Percentiles rank a stretch among this genome's conserved stretches.
phyloP scores from a whole-genome alignment of 768 basidiomycete genomes.

The Multifurca ochricompacta region DNA sequence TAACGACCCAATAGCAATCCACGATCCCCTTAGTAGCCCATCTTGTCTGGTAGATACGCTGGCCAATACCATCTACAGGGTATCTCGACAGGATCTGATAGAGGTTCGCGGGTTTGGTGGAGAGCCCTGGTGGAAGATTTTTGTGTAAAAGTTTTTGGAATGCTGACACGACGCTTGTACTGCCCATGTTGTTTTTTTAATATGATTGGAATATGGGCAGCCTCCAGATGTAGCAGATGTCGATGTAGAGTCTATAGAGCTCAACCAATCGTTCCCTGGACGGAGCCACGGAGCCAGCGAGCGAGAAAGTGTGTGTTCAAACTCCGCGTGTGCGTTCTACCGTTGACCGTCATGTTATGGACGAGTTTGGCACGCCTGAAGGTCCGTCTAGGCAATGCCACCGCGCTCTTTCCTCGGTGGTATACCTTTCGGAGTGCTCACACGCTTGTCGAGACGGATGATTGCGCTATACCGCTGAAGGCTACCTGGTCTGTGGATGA shows the following conservation, averaged over 20 bases:
- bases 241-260: no score
- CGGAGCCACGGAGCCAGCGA: no score
- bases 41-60: constrained; percentile 60
- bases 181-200: constrained; percentile 16
- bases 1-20: constrained; percentile 70
- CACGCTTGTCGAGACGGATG: constrained; percentile 36
- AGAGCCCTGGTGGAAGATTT: constrained; percentile 52
- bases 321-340: constrained; percentile 6
- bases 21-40: constrained; percentile 64
- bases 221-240: no score
- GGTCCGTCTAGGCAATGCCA: background rate
- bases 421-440: background rate
- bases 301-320: constrained; percentile 4
- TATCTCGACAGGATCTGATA: constrained; percentile 66
- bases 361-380: background rate
- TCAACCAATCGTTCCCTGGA: no score
- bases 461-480: constrained; percentile 51
- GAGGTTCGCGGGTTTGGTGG: constrained; percentile 50
- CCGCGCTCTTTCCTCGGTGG: background rate
- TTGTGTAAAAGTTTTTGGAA: constrained; percentile 54
- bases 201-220: background rate
- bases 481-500: constrained; percentile 79
- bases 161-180: constrained; percentile 22
- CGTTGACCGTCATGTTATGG: background rate
- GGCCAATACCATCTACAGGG: constrained; percentile 60